Evolutionary conservation across 2,329 filamentous ascomycete genomes (phyloP), one percentile per base, ranked within the genome.

Genomic region (Diplodia scrobiculata): DNA sequence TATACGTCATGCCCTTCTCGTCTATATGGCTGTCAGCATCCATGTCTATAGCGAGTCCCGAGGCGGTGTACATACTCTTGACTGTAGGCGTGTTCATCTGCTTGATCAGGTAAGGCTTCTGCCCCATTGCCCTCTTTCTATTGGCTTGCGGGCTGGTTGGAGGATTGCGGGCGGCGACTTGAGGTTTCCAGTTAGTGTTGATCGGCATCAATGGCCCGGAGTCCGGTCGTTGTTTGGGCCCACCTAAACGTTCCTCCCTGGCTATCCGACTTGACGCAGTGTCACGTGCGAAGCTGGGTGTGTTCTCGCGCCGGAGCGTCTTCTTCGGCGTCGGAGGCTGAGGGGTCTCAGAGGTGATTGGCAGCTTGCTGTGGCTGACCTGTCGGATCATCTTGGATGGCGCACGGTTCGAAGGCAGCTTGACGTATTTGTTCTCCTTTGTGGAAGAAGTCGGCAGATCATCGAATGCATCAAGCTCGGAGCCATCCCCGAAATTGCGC

Each of bases 1-100:
- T 98, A 76, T 97, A 99, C 65, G 87, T 89, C 95, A 99, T 99
- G 69, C 94, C 95, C 77, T 97, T 95, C 68, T 97, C 86, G 73
- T 89, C 91, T 94, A 71, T 48, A 65, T 67, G 68, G 19, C 1
- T 29, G 66, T 71, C 70, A 72, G 68, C 55, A 10, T 36, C 19
- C 51, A 55, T 69, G 55, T 59, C 58, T n/a, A 21, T 29, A 53
- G 62, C 41, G 14, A 34, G 7, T 10, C 55, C 11, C 1, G 29
- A 19, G 38, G 25, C 25, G 48, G 21, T 19, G 10, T 69, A 82
- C 87, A 82, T 83, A 96, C 92, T 89, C 82, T 94, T 96, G 38
- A 89, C 84, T 71, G 91, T 89, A 71, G 90, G 91, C 68, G 88
- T 84, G 47, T 87, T 87, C 75, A 97, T 85, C 69, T 93, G 92